These are phyloP conservation scores for Phytophthora syringae DNA, from an alignment of 352 stramenopile genomes.

Conservation along the genomic window DNA sequence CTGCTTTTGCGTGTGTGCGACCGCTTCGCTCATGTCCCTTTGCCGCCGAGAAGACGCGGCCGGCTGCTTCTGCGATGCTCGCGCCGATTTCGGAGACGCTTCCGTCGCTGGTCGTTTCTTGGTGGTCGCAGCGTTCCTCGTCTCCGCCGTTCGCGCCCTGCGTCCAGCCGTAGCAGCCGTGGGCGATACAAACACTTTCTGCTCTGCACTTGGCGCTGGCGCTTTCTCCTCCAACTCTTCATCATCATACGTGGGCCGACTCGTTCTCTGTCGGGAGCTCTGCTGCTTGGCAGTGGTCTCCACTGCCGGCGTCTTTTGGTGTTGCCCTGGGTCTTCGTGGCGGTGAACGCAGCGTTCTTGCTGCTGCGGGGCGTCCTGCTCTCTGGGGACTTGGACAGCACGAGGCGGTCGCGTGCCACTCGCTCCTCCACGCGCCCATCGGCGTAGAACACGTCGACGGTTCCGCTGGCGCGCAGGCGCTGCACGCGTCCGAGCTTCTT, in stretches of 20 bases:
- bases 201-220: neutral
- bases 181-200: neutral
- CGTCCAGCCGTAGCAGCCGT: conserved; percentile 4
- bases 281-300: conserved; percentile 13
- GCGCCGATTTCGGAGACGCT: conserved; percentile 20
- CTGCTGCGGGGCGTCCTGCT: conserved; percentile 17
- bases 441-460: conserved; percentile 62
- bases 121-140: conserved; percentile 7
- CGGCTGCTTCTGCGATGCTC: conserved; percentile 17
- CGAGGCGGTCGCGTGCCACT: conserved; percentile 48
- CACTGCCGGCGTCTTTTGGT: neutral
- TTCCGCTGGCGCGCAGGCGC: conserved; percentile 49
- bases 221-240: conserved; percentile 13
- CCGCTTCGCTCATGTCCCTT: conserved; percentile 54
- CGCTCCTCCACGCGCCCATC: conserved; percentile 58
- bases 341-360: neutral
- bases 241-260: neutral
- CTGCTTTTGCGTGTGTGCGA: conserved; percentile 62
- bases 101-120: conserved; percentile 16
- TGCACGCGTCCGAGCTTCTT: conserved; percentile 47
- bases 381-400: conserved; percentile 6
- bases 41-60: conserved; percentile 29
- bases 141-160: conserved; percentile 20
- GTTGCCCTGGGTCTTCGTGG: neutral
- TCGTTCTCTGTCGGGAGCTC: conserved; percentile 8